phyloP scores from a whole-genome alignment of 2,329 filamentous ascomycete species.

The Trichoderma asperellum region DNA sequence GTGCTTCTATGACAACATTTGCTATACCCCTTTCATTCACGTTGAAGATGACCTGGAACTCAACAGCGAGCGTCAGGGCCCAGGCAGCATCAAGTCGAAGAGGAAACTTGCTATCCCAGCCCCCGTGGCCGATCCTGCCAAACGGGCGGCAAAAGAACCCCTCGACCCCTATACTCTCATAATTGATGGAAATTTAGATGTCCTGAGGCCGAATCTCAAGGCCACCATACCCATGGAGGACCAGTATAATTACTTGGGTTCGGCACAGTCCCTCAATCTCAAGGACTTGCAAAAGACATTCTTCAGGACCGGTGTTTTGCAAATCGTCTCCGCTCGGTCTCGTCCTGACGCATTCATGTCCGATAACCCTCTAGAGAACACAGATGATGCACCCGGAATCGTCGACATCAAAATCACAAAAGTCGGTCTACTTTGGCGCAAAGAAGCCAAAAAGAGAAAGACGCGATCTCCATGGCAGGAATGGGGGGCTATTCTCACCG shows the following conservation, averaged over 20 bases:
- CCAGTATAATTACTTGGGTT: slow-evolving; percentile 85
- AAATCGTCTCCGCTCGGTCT: slow-evolving; percentile 93
- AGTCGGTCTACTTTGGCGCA: slow-evolving; percentile 92
- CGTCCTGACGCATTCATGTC: slow-evolving; percentile 94
- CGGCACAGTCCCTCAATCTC: slow-evolving; percentile 74
- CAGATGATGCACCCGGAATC: slow-evolving; percentile 84
- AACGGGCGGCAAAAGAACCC: slow-evolving; percentile 74
- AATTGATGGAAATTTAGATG: slow-evolving; percentile 83
- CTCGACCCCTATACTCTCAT: slow-evolving; percentile 96
- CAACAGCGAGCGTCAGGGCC: slow-evolving; percentile 72
- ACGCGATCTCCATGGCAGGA: slow-evolving; percentile 96
- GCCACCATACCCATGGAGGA: slow-evolving; percentile 94
- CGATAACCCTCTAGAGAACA: slow-evolving; percentile 81
- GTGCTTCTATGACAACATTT: slow-evolving; percentile 98
- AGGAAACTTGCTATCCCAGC: slow-evolving; percentile 72
- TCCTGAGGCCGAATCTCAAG: slow-evolving; percentile 80
- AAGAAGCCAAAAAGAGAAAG: slow-evolving; percentile 91
- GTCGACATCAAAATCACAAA: slow-evolving; percentile 98
- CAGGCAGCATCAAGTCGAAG: slow-evolving; percentile 71
- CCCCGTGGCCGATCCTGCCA: slow-evolving; percentile 55
- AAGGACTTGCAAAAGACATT: slow-evolving; percentile 85
- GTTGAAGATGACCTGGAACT: slow-evolving; percentile 89
- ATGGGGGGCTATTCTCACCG: slow-evolving; percentile 95
- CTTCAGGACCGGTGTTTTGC: slow-evolving; percentile 86
- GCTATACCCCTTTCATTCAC: slow-evolving; percentile 97